phyloP scores from a whole-genome alignment of 371 early-diverging fungal genomes.

The Circinella minor region DNA sequence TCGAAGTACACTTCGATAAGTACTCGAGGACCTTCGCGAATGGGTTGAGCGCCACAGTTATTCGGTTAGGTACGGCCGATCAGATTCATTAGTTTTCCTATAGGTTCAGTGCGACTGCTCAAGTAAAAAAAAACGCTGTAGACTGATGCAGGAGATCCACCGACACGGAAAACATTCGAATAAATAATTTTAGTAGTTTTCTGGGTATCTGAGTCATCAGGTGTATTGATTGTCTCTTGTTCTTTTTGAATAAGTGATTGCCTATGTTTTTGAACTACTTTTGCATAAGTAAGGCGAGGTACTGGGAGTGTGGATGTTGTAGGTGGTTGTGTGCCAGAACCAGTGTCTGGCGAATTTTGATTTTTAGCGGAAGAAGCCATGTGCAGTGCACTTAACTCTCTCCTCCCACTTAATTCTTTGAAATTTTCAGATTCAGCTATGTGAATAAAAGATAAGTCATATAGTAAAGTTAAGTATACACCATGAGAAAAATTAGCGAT shows the following conservation, averaged over 20 bases:
- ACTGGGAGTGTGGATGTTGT: too few relatives aligned
- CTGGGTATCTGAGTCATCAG: neutral
- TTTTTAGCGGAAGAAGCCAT: too few relatives aligned
- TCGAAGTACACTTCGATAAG: conserved; percentile 9
- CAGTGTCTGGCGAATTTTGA: too few relatives aligned
- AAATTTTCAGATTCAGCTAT: too few relatives aligned
- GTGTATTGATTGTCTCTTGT: neutral
- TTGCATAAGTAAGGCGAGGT: conserved; percentile 2
- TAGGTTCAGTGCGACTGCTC: conserved; percentile 10
- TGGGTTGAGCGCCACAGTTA: conserved; percentile 2
- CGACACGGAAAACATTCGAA: conserved; percentile 9
- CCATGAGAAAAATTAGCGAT: too few relatives aligned
- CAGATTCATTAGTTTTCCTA: neutral
- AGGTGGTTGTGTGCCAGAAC: too few relatives aligned
- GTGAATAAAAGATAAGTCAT: too few relatives aligned
- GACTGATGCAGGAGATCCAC: conserved; percentile 6
- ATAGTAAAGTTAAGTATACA: too few relatives aligned
- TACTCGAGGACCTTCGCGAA: conserved; percentile 1
- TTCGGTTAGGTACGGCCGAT: neutral
- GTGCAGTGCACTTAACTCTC: too few relatives aligned
- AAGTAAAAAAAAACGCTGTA: conserved; percentile 8
- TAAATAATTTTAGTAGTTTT: neutral
- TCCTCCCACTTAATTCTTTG: too few relatives aligned
- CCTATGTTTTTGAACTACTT: neutral
- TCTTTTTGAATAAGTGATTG: neutral